Percentiles rank a stretch among this genome's conserved stretches.
phyloP scores from a whole-genome alignment of 176 grass and related monocot genomes.

The Echinochloa phyllopogon region DNA sequence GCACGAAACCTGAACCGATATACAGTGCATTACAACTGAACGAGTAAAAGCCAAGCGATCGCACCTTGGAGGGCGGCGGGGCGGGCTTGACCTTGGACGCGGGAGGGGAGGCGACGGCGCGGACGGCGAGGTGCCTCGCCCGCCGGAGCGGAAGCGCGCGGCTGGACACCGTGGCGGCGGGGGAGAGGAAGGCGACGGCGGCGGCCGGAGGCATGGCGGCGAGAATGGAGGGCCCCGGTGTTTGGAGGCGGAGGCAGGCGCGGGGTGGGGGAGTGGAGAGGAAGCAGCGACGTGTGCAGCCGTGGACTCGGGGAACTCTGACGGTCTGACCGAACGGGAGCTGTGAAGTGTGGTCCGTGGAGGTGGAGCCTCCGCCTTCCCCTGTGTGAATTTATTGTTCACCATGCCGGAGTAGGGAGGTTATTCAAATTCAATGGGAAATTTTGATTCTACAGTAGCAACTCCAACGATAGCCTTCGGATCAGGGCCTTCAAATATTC shows the following conservation, averaged over 20 bases:
- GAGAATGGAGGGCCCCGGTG: too few relatives aligned
- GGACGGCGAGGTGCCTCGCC: slow-evolving; percentile 50
- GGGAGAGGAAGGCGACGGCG: slow-evolving; percentile 36
- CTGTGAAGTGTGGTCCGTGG: neutral
- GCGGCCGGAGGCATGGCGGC: slow-evolving; percentile 45
- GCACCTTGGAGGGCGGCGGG: slow-evolving; percentile 71
- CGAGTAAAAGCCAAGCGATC: neutral
- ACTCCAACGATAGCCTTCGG: too few relatives aligned
- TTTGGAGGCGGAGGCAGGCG: neutral
- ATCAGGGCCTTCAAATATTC: too few relatives aligned
- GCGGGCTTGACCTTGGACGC: slow-evolving; percentile 34
- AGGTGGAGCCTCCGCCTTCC: too few relatives aligned
- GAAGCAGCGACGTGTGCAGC: slow-evolving; percentile 43
- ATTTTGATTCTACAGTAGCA: neutral
- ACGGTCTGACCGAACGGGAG: neutral
- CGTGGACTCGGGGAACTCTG: neutral
- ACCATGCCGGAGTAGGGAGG: too few relatives aligned
- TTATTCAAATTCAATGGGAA: neutral
- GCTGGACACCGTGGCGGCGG: slow-evolving; percentile 24
- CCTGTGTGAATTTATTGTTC: neutral
- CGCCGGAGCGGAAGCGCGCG: slow-evolving; percentile 30
- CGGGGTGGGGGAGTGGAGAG: slow-evolving; percentile 1
- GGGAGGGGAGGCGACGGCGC: slow-evolving; percentile 69
- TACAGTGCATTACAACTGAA: neutral
- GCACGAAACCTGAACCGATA: neutral